These are phyloP conservation scores for Kazachstania kunashirensis DNA, from an alignment of 805 yeast species.

Conservation along the genomic window DNA sequence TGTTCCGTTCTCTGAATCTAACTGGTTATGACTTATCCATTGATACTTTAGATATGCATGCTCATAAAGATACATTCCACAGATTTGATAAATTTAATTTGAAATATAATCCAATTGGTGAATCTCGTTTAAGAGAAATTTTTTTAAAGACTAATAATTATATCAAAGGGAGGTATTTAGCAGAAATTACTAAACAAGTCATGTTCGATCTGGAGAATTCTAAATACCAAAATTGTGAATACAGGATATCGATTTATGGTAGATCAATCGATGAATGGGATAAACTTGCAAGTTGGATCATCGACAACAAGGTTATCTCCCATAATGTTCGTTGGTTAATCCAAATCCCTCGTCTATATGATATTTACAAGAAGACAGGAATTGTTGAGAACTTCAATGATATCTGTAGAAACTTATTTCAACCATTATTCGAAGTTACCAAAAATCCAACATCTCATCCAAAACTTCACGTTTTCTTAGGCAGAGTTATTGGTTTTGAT, in stretches of 20 bases:
- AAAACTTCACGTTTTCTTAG: constrained; percentile 78
- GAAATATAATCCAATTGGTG: constrained; percentile 97
- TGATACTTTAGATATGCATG: constrained; percentile 98
- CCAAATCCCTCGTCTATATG: constrained; percentile 90
- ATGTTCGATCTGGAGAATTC: constrained; percentile 89
- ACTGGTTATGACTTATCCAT: constrained; percentile 93
- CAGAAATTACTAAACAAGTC: constrained; percentile 90
- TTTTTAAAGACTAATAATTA: constrained; percentile 92
- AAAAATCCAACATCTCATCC: constrained; percentile 80
- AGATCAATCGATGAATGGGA: constrained; percentile 89
- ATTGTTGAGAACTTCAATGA: constrained; percentile 66
- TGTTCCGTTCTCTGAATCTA: constrained; percentile 79
- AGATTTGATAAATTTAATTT: constrained; percentile 94
- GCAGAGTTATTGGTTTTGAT: constrained; percentile 94
- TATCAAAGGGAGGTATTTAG: constrained; percentile 78
- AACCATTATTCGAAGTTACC: constrained; percentile 86
- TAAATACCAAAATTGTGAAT: constrained; percentile 95
- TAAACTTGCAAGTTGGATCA: constrained; percentile 87
- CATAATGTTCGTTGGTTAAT: constrained; percentile 96
- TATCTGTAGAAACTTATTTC: constrained; percentile 66
- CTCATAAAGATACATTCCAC: constrained; percentile 96
- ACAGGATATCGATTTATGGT: constrained; percentile 91
- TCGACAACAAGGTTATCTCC: constrained; percentile 82
- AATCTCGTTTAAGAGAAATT: constrained; percentile 92
- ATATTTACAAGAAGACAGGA: constrained; percentile 71